Evolutionary conservation across 2,329 filamentous ascomycete genomes (phyloP), one percentile per base, ranked within the genome.

Genomic region (Trichoderma sp.): DNA sequence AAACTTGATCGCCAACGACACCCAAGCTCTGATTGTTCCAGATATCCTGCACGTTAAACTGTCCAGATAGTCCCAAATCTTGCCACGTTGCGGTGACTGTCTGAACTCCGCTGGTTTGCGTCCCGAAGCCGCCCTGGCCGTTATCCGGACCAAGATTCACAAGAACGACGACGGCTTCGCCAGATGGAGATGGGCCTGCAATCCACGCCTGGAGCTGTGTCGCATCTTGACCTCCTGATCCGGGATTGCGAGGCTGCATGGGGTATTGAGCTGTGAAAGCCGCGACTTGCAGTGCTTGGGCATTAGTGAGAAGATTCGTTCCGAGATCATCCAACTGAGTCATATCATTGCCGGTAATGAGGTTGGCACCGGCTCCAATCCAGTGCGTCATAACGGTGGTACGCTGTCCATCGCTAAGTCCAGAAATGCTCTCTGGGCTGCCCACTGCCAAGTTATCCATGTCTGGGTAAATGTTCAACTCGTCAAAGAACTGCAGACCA

Each of bases 181-280:
- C 72, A 6, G 24, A 51, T 21, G 63, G 24, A n/a, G 51, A 61
- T n/a, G 73, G 73, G 3, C 74, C 74, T 0, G 73, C 71, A 56
- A 75, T 73, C 74, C 74, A 75, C 4, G 74, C 74, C 36, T 75
- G 73, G 8, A 74, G 71, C 64, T 74, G 73, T 21, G 63, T 69
- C 26, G 73, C 72, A 3, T 60, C 71, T 36, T 73, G 68, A n/a
- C 66, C 73, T 28, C 74, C 74, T 6, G 69, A 62, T 4, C 73
- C 73, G 3, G 74, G 73, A 21, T 74, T 75, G 11, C 72, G 61
- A 18, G 73, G 74, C 58, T 74, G 73, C 32, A 72, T 67, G 2
- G 74, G 74, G 24, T 73, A 74, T 53, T 62, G 71, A 3, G 73
- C 74, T 6, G 74, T 72, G 47, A 75, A 75, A 12, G 70, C 73